Conservation (phyloP, 2,329 filamentous ascomycete genomes). For the Beauveria australis region DNA sequence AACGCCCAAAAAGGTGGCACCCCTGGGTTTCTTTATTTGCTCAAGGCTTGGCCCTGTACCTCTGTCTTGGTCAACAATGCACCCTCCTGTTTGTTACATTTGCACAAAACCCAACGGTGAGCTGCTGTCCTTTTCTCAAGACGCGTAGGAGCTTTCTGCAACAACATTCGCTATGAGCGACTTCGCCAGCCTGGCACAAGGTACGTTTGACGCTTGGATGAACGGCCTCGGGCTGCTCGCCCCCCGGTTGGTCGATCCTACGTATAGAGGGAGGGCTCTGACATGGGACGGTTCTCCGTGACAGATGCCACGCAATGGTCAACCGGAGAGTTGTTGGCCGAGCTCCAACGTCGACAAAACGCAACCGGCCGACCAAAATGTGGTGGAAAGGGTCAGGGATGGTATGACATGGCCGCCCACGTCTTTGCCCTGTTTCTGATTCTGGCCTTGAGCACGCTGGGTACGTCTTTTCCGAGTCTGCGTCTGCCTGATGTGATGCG, state of each 20-base stretch:
- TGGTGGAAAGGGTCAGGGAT: constrained; percentile 42
- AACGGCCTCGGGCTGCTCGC: neutral
- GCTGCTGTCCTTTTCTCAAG: neutral
- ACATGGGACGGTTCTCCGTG: neutral
- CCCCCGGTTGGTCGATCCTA: neutral
- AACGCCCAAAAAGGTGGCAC: constrained; percentile 6
- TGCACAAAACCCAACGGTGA: neutral
- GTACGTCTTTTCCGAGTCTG: constrained; percentile 27
- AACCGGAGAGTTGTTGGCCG: constrained; percentile 44
- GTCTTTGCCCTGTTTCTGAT: constrained; percentile 62
- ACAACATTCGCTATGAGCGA: constrained; percentile 2
- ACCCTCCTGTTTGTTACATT: neutral
- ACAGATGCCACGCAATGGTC: constrained; percentile 34
- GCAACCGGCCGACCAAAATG: constrained; percentile 38
- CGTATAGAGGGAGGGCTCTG: neutral
- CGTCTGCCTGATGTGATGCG: neutral
- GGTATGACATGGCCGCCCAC: constrained; percentile 60
- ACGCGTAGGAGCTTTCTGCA: neutral
- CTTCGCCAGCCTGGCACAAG: neutral
- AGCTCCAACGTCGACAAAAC: constrained; percentile 40
- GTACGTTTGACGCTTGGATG: neutral
- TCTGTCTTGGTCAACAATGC: neutral
- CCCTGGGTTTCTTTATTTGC: constrained; percentile 9
- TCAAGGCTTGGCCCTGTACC: neutral
- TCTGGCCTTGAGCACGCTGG: constrained; percentile 49